Evolutionary conservation across 768 basidiomycete species (phyloP).

Genomic region (Hysterangium stoloniferum): DNA sequence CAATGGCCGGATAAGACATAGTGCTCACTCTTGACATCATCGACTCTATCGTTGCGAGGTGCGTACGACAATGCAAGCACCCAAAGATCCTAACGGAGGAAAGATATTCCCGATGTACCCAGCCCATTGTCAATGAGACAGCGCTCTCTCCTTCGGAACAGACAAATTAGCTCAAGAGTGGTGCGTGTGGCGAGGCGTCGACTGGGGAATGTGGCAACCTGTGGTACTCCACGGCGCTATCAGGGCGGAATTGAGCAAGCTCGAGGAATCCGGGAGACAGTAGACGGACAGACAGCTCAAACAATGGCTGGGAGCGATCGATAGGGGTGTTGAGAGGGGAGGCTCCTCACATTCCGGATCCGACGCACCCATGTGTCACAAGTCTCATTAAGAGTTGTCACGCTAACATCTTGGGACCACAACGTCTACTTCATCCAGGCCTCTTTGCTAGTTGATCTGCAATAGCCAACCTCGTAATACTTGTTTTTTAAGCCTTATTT

Average conservation of each 20-base stretch:
- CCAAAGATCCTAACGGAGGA: slow-evolving; percentile 82
- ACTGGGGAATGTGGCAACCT: neutral
- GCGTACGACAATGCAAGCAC: slow-evolving; percentile 79
- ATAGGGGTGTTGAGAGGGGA: no score
- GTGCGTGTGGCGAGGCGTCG: neutral
- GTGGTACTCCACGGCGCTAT: neutral
- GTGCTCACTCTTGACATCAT: slow-evolving; percentile 79
- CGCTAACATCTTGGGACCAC: no score
- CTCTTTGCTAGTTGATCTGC: no score
- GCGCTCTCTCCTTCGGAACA: no score
- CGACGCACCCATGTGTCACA: no score
- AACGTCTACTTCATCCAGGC: no score
- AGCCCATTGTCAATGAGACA: slow-evolving; percentile 66
- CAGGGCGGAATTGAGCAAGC: neutral
- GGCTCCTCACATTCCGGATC: no score
- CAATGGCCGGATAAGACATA: neutral
- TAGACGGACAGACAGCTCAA: neutral
- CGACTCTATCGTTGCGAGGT: slow-evolving; percentile 83
- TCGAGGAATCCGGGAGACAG: neutral
- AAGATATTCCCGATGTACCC: slow-evolving; percentile 85
- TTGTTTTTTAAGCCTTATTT: no score
- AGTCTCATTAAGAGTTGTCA: no score
- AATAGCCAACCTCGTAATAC: no score
- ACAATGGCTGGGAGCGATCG: neutral
- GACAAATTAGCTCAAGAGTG: neutral